Conservation (phyloP, 768 basidiomycete genomes). For the Suillus clintonianus region DNA sequence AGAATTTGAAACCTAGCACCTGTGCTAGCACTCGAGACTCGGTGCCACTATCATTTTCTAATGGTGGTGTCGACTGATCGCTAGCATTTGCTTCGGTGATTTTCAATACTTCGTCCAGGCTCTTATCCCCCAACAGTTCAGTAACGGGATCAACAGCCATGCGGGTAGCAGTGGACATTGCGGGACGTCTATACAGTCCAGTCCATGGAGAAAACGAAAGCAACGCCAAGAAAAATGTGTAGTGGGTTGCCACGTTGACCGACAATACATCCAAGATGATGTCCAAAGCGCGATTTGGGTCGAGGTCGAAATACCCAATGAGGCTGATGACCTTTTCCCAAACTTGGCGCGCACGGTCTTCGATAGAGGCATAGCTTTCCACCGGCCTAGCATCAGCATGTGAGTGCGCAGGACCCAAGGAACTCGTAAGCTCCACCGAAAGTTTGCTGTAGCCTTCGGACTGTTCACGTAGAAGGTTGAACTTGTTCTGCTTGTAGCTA, state of each 20-base stretch:
- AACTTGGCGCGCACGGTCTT: conserved; percentile 64
- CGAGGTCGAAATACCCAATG: conserved; percentile 95
- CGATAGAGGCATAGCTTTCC: conserved; percentile 58
- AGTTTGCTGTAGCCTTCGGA: conserved; percentile 97
- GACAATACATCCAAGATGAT: conserved; percentile 91
- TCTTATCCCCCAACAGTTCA: conserved; percentile 55
- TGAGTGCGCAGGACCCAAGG: conserved; percentile 75
- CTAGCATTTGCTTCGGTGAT: conserved; percentile 45
- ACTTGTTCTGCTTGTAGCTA: conserved; percentile 98
- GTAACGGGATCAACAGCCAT: conserved; percentile 43
- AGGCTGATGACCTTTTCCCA: conserved; percentile 88
- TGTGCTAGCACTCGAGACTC: conserved; percentile 76
- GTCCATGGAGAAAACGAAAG: conserved; percentile 89
- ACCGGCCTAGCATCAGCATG: conserved; percentile 62
- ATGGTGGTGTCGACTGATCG: conserved; percentile 6
- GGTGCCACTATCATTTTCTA: conserved; percentile 18
- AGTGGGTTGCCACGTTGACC: conserved; percentile 77
- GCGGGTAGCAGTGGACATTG: conserved; percentile 22
- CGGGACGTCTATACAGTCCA: conserved; percentile 42
- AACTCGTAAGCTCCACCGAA: conserved; percentile 77
- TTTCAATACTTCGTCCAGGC: conserved; percentile 64
- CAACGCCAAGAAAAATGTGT: conserved; percentile 86
- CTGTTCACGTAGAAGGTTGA: conserved; percentile 95
- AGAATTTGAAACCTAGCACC: conserved; percentile 97
- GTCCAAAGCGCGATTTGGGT: conserved; percentile 92